Evolutionary conservation across 805 yeast species (phyloP).

Genomic region (Ogataea siamensis): DNA sequence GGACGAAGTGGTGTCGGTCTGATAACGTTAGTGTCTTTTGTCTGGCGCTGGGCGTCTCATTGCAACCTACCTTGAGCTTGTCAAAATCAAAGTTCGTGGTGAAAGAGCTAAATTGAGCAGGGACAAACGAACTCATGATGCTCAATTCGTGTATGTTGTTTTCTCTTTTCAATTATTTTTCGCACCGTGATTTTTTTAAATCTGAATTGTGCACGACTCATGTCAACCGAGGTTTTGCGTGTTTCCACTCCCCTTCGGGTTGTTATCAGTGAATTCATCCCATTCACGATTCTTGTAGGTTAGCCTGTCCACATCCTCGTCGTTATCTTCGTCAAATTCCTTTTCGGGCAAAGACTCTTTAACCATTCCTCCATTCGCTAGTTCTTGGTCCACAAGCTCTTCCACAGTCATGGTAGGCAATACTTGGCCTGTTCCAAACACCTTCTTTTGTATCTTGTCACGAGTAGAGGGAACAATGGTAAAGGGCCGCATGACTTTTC

Average conservation of each 20-base stretch:
- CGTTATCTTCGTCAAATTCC: constrained; percentile 61
- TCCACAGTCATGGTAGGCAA: constrained; percentile 95
- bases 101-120: constrained; percentile 36
- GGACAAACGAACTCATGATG: constrained; percentile 33
- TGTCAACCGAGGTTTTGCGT: constrained; percentile 57
- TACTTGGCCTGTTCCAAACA: constrained; percentile 87
- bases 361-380: constrained; percentile 78
- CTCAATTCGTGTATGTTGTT: constrained; percentile 3
- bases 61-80: constrained; percentile 30
- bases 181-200: constrained; percentile 8
- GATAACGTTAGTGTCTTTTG: neutral
- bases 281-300: constrained; percentile 80
- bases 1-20: constrained; percentile 38
- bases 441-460: constrained; percentile 58
- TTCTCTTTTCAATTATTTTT: constrained; percentile 7
- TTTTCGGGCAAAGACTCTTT: constrained; percentile 42
- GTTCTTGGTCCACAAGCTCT: constrained; percentile 83
- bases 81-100: constrained; percentile 34
- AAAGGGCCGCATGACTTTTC: constrained; percentile 82
- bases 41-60: neutral
- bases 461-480: constrained; percentile 57
- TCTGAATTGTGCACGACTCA: constrained; percentile 5
- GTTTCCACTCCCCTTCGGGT: constrained; percentile 89
- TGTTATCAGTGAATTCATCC: constrained; percentile 90
- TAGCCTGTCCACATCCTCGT: constrained; percentile 54